A percentile compares a stretch with the other conserved stretches of the same genome.
Evolutionary conservation across 257 asterid genomes (phyloP).

Genomic region (Fraxinus americana): DNA sequence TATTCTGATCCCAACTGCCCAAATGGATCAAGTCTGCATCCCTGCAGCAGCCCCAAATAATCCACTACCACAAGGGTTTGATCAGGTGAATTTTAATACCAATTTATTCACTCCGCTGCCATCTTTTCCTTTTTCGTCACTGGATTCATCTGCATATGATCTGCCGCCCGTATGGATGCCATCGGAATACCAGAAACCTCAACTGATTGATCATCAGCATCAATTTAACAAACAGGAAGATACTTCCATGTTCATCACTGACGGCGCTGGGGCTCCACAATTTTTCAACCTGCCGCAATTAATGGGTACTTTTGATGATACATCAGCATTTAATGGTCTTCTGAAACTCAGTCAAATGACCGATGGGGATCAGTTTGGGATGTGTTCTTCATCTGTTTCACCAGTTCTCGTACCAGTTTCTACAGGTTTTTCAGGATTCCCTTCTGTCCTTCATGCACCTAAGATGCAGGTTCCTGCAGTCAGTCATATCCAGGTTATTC

Average conservation of each 20-base stretch:
- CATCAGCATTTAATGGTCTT: background rate
- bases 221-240: conserved; percentile 9
- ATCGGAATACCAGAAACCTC: conserved; percentile 12
- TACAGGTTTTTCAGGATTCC: background rate
- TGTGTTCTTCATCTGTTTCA: conserved; percentile 2
- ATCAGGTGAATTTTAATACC: background rate
- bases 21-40: background rate
- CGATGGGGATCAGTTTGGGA: background rate
- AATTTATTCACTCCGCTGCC: conserved; percentile 10
- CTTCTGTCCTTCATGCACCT: conserved; percentile 3
- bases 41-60: background rate
- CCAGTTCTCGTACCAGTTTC: background rate
- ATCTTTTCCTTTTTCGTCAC: background rate
- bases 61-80: conserved; percentile 8
- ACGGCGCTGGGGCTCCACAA: background rate
- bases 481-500: conserved; percentile 10
- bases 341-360: conserved; percentile 18
- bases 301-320: conserved; percentile 15
- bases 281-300: background rate
- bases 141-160: conserved; percentile 29
- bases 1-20: conserved; percentile 8
- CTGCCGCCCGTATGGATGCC: conserved; percentile 6
- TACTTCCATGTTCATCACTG: background rate
- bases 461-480: background rate
- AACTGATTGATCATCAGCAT: background rate